Evolutionary conservation across 1,139 yeast species (phyloP).

Genomic region (Pichia terricola): DNA sequence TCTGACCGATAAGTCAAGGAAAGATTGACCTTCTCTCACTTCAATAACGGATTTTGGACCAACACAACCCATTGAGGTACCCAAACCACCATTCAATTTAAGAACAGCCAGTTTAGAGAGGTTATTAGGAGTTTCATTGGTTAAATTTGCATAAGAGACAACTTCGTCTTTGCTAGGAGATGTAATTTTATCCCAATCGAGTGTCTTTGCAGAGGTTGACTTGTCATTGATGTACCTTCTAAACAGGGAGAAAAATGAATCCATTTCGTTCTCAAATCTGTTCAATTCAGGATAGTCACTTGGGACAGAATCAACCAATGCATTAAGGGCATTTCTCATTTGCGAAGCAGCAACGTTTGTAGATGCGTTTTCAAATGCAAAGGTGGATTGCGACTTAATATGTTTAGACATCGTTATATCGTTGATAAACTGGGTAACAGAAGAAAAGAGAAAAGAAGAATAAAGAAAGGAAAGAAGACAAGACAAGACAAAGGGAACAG

Average conservation of each 20-base stretch:
- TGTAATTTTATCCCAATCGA: conserved; percentile 93
- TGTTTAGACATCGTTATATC: conserved; percentile 35
- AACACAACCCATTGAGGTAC: conserved; percentile 99
- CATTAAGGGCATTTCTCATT: conserved; percentile 93
- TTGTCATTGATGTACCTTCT: conserved; percentile 87
- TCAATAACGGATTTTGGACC: conserved; percentile 98
- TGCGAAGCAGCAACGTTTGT: conserved; percentile 95
- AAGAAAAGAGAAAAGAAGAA: neutral
- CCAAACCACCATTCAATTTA: conserved; percentile 95
- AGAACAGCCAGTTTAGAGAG: conserved; percentile 85
- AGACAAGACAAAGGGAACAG: neutral
- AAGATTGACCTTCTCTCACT: conserved; percentile 96
- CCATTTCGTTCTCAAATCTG: conserved; percentile 87
- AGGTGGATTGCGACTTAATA: conserved; percentile 63
- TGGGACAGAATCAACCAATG: conserved; percentile 70
- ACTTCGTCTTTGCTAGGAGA: conserved; percentile 87
- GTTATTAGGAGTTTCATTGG: conserved; percentile 32
- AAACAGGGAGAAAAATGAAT: conserved; percentile 84
- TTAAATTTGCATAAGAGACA: conserved; percentile 56
- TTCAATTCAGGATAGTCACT: conserved; percentile 21
- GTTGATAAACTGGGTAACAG: neutral
- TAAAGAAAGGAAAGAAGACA: neutral
- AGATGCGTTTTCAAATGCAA: conserved; percentile 93
- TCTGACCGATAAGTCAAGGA: conserved; percentile 88
- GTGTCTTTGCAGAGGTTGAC: conserved; percentile 75